phyloP scores from a whole-genome alignment of 306 rosid genomes.

The Amphicarpaea edgeworthii region DNA sequence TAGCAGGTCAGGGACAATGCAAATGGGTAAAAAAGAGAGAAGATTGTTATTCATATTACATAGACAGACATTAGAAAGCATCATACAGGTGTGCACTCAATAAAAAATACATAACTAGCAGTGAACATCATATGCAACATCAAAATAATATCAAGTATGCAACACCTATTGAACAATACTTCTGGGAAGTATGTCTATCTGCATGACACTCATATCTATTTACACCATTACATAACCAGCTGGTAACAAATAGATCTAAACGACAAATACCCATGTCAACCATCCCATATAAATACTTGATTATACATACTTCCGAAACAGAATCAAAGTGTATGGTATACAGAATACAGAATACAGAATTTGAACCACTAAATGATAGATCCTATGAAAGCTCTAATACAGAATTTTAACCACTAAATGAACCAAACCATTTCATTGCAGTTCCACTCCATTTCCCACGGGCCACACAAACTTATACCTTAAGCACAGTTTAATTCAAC shows the following conservation, averaged over 20 bases:
- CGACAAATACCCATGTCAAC: background rate
- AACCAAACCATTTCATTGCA: background rate
- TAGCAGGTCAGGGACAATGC: background rate
- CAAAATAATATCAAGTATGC: conserved; percentile 12
- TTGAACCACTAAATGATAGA: background rate
- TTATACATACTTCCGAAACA: background rate
- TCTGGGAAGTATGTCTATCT: background rate
- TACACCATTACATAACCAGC: background rate
- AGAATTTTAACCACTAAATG: background rate
- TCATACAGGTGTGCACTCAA: background rate
- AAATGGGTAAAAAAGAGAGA: background rate
- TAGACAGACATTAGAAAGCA: background rate
- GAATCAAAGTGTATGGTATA: too few species aligned
- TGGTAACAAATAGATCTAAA: background rate
- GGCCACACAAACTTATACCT: background rate
- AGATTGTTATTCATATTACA: background rate
- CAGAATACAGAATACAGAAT: too few species aligned
- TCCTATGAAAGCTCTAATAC: background rate
- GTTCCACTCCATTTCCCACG: background rate
- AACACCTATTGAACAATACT: background rate
- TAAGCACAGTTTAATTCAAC: background rate
- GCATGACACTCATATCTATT: background rate
- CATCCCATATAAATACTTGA: background rate
- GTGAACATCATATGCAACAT: background rate
- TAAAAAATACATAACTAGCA: background rate